Base-by-base conservation (phyloP, 345 rosid species). In the Physaria fendleri region DNA sequence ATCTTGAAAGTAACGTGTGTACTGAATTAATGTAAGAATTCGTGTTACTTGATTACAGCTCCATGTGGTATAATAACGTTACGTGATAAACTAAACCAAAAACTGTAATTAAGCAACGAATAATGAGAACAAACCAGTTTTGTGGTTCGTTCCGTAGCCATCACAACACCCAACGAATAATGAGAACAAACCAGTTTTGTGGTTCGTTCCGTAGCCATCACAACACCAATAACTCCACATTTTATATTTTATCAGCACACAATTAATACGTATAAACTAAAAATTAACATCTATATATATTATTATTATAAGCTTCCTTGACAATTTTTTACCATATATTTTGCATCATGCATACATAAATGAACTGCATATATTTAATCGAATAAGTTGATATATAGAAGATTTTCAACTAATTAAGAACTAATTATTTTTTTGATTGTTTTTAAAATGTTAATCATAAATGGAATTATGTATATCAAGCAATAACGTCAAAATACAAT, bases 31-130 rank as follows among this genome's bases (percentile, higher is more conserved):
- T n/a, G n/a, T n/a, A n/a, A n/a, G n/a, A n/a, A n/a, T n/a, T 44
- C 4, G 12, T 35, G 3, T 12, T 7, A 35, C 13, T 14, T 39
- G 40, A 38, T 39, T 61, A 37, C 10, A 62, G 20, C 6, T 40
- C 18, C 59, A 63, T 51, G 51, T 63, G 52, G 32, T 23, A 40
- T 21, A n/a, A n/a, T 29, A 29, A 30, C 34, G 32, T 63, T n/a
- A 33, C 13, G 22, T 27, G 24, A 3, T 27, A 38, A 14, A 38
- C 9, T 29, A 62, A 41, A 27, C 56, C 38, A 49, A 47, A 49
- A 18, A n/a, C 18, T 50, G 49, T 29, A 39, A 50, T n/a, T n/a
- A n/a, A n/a, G 67, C 67, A 39, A 62, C 29, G 50, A 20, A 50
- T 50, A 18, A 28, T 39, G 22, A 28, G 41, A 30, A 39, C 39